Base-by-base conservation (phyloP, 139 green algal genomes). In the Picochlorum sp. region DNA sequence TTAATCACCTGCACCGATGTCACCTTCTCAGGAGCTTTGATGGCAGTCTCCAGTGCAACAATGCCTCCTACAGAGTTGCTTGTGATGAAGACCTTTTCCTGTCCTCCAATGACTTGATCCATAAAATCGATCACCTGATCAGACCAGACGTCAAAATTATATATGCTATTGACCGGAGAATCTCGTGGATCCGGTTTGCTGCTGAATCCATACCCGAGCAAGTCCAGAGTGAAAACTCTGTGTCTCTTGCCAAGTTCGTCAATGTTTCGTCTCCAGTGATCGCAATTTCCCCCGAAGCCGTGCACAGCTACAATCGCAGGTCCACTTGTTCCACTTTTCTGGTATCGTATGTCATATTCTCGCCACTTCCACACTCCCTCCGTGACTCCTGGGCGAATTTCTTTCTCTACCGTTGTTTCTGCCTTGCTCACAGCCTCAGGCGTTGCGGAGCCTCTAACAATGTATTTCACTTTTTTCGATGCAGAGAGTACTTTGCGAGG, bases 231-330 rank as follows among this genome's bases (percentile, higher is more conserved):
- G 62, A 77, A 98, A 1, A 77, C 78, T 1, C 75, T 72, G 34
- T 73, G 71, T 26, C n/a, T 41, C 21, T 67, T 13, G 2, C 68
- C 89, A 15, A 97, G 67, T 21, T 61, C 74, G 0, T 74, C 74
- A 14, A 88, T 76, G 73, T 96, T 97, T 67, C 97, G 94, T 15
- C 90, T 70, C 83, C 83, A 95, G 65, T 95, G 88, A 69, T 90
- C 85, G n/a, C 71, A 79, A 67, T 97, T 97, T 26, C 82, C 88
- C 2, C 92, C 92, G 82, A 98, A 98, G 8, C 92, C 91, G 56
- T 98, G 92, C 7, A 69, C 57, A 49, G 32, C 62, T 15, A 77
- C 47, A 59, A 73, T 49, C 5, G 50, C 23, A 60, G 73, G 69
- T 3, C 68, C 75, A 6, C 45, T 8, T 18, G 69, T 68, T 8